These are phyloP conservation scores for Tolypocladium inflatum DNA, from an alignment of 2,329 filamentous ascomycete species.

Conservation along the genomic window DNA sequence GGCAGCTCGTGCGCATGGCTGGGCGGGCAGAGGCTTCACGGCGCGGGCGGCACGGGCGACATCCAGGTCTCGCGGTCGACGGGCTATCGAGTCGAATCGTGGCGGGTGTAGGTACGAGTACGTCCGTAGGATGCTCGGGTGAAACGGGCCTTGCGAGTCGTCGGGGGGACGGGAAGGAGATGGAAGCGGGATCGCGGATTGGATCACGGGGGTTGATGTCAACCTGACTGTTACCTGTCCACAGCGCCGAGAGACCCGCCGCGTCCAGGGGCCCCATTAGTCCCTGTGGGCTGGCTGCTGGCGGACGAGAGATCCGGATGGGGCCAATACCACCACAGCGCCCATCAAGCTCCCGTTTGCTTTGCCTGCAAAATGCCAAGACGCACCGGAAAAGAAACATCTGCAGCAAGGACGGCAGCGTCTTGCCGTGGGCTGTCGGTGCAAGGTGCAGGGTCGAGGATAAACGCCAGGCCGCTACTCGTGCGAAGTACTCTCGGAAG, in stretches of 20 bases:
- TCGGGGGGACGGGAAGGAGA: background rate
- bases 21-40: conserved; percentile 1
- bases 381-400: background rate
- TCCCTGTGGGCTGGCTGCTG: background rate
- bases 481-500: no score
- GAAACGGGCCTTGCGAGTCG: background rate
- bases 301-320: background rate
- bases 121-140: background rate
- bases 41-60: background rate
- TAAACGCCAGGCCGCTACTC: background rate
- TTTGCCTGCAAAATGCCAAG: background rate
- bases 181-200: background rate
- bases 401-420: background rate
- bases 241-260: background rate
- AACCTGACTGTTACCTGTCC: background rate
- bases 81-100: background rate
- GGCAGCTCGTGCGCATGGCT: conserved; percentile 13
- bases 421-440: background rate
- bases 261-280: background rate
- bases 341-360: background rate
- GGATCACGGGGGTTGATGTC: background rate
- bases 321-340: background rate
- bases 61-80: background rate
- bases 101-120: background rate
- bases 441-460: background rate